Evolutionary conservation across 2,329 filamentous ascomycete genomes (phyloP), one percentile per base, ranked within the genome.

Genomic region (Trichothecium roseum): DNA sequence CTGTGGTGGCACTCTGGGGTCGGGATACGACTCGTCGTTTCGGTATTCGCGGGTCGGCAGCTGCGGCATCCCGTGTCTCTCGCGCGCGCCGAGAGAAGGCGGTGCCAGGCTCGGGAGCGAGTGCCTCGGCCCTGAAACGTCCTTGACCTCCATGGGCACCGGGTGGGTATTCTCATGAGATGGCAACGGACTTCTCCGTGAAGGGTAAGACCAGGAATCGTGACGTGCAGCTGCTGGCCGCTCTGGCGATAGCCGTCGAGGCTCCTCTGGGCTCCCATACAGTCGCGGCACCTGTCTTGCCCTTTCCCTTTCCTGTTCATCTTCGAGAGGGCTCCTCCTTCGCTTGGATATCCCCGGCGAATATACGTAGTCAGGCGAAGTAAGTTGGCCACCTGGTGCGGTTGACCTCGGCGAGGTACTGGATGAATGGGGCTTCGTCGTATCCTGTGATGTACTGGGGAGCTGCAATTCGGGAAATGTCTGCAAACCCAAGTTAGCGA

Each of bases 321-420:
- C 53, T 4, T 68, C 65, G 35, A 56, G 49, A 2, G 63, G 66
- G 7, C 62, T 43, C 14, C 66, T 60, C 43, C 63, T 63, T 40
- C 68, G 61, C 54, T 72, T 73, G 47, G 53, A 58, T n/a, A 53
- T 50, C 40, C 47, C 61, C 18, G 69, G 61, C 20, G 69, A 71
- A 50, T 70, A 59, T 10, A 64, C 48, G 43, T 73, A 73, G 37
- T 69, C 62, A 8, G 67, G 60, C 4, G 63, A 59, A 28, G 59
- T 59, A 39, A 51, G 42, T 36, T 48, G 44, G 33, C 47, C 53
- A 36, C 43, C 43, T 18, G 43, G 47, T 17, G 52, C 45, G 12
- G 20, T 24, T 24, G 50, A 49, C 7, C 47, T 48, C 29, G 63
- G 55, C 14, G 60, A 60, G 10, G 52, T 53, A 16, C 53, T 48